phyloP scores from a whole-genome alignment of 768 basidiomycete genomes.

The Dendrothele bispora region DNA sequence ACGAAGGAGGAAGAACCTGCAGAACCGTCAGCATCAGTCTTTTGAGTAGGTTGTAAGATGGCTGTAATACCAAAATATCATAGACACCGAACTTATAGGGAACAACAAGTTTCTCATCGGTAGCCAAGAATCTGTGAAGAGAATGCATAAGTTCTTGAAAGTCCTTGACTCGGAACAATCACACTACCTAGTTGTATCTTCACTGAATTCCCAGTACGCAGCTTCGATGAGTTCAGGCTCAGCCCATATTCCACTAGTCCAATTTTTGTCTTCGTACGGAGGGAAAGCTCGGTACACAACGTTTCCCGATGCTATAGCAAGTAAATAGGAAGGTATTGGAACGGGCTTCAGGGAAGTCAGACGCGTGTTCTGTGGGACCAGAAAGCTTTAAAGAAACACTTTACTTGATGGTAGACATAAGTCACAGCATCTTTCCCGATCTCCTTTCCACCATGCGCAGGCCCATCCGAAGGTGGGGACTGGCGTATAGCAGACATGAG shows the following conservation, averaged over 20 bases:
- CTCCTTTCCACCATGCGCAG: slow-evolving; percentile 68
- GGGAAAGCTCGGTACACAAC: slow-evolving; percentile 71
- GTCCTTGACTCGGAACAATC: slow-evolving; percentile 5
- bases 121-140: slow-evolving; percentile 62
- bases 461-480: slow-evolving; percentile 72
- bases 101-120: slow-evolving; percentile 72
- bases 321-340: slow-evolving; percentile 87
- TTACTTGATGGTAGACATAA: slow-evolving; percentile 78
- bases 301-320: slow-evolving; percentile 89
- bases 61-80: slow-evolving; percentile 85
- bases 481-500: slow-evolving; percentile 82
- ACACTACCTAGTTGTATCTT: slow-evolving; percentile 75
- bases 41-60: no score
- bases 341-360: slow-evolving; percentile 52
- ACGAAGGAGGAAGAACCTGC: no score
- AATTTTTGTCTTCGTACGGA: slow-evolving; percentile 57
- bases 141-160: background rate
- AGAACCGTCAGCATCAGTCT: no score
- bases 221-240: slow-evolving; percentile 81
- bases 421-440: slow-evolving; percentile 73
- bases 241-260: slow-evolving; percentile 89
- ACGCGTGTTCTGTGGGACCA: background rate
- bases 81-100: slow-evolving; percentile 87
- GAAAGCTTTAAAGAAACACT: background rate
- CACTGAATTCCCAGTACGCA: slow-evolving; percentile 85